A percentile compares a stretch with the other conserved stretches of the same genome.
These are phyloP conservation scores for Torulaspora globosa DNA, from an alignment of 1,139 yeast species.

Conservation along the genomic window DNA sequence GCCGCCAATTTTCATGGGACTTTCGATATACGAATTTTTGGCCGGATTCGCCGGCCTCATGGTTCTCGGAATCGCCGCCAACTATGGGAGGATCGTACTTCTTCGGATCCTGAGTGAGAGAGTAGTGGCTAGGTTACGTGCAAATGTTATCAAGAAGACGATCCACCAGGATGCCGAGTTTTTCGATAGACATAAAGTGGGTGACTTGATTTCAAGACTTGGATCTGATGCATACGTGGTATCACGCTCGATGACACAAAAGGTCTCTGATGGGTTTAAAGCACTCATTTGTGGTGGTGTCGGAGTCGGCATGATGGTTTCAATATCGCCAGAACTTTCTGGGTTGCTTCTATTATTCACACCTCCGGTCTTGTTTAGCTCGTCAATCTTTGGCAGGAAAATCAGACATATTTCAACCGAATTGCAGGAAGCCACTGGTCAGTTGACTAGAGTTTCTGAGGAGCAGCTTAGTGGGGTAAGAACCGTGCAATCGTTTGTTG, in stretches of 20 bases:
- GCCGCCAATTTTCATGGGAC: slow-evolving; percentile 44
- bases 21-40: slow-evolving; percentile 47
- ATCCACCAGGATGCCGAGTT: slow-evolving; percentile 87
- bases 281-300: slow-evolving; percentile 74
- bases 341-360: slow-evolving; percentile 69
- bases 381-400: slow-evolving; percentile 72
- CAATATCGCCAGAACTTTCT: slow-evolving; percentile 76
- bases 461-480: slow-evolving; percentile 83
- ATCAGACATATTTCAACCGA: slow-evolving; percentile 70
- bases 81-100: slow-evolving; percentile 73
- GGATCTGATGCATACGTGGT: slow-evolving; percentile 90
- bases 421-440: slow-evolving; percentile 83
- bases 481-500: slow-evolving; percentile 86
- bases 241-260: slow-evolving; percentile 80
- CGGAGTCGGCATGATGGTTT: slow-evolving; percentile 84
- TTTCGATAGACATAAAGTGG: slow-evolving; percentile 88
- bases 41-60: slow-evolving; percentile 52
- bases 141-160: slow-evolving; percentile 70
- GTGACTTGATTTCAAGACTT: slow-evolving; percentile 84
- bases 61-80: slow-evolving; percentile 66
- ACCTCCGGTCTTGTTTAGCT: slow-evolving; percentile 77
- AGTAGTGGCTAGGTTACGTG: slow-evolving; percentile 75
- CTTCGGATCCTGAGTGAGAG: slow-evolving; percentile 80
- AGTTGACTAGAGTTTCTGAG: slow-evolving; percentile 82
- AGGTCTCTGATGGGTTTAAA: slow-evolving; percentile 85